Evolutionary conservation across 345 rosid species (phyloP).

Genomic region (Boechera retrofracta): DNA sequence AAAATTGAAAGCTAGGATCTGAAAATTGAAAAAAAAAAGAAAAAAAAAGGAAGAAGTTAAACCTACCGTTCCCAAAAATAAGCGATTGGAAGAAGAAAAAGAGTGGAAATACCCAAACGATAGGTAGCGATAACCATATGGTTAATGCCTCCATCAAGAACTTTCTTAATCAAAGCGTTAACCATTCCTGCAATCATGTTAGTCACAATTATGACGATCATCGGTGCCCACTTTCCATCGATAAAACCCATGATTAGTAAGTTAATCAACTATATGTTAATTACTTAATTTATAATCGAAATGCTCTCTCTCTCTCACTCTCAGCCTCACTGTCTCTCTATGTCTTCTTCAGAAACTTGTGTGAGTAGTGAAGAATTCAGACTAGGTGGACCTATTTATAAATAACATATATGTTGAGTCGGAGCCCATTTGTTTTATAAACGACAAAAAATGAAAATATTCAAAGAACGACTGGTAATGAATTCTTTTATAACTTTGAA

Average conservation of each 20-base stretch:
- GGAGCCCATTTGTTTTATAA: not conserved
- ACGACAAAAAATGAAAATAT: not conserved
- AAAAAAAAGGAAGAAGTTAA: not conserved
- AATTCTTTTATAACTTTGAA: not conserved
- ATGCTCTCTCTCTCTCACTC: not conserved
- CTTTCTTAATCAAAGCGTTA: constrained; percentile 64
- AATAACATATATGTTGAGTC: not conserved
- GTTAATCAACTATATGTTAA: constrained; percentile 8
- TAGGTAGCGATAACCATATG: constrained; percentile 64
- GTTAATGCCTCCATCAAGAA: constrained; percentile 60
- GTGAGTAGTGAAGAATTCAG: constrained; percentile 31
- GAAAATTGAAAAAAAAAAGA: not conserved
- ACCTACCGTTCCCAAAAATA: constrained; percentile 63
- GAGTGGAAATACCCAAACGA: constrained; percentile 57
- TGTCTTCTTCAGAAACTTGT: constrained; percentile 17
- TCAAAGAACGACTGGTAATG: not conserved
- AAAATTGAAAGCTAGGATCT: not conserved
- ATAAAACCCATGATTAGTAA: constrained; percentile 36
- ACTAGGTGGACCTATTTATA: constrained; percentile 24
- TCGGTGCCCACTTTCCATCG: constrained; percentile 55
- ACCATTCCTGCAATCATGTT: constrained; percentile 49
- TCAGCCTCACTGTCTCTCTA: not conserved
- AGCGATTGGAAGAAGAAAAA: constrained; percentile 61
- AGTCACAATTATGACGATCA: constrained; percentile 44
- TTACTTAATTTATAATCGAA: constrained; percentile 8